Conservation (phyloP, 192 early-diverging fungal species). For the Entomortierella lignicola region DNA sequence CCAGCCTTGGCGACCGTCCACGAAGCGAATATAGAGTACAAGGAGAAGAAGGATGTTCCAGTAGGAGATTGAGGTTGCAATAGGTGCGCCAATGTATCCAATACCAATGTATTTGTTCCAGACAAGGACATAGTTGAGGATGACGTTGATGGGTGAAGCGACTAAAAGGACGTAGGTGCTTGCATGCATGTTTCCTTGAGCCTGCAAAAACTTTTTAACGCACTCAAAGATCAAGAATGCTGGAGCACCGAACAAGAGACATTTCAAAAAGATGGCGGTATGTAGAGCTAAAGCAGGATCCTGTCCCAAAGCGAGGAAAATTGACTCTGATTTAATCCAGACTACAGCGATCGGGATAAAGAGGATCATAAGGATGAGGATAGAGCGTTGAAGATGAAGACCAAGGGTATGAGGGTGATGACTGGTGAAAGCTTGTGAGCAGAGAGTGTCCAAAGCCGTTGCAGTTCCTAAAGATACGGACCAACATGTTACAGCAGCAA, state of each 20-base stretch:
- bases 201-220: conserved; percentile 87
- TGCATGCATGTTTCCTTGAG: conserved; percentile 91
- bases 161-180: conserved; percentile 78
- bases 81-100: conserved; percentile 87
- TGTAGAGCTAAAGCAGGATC: conserved; percentile 74
- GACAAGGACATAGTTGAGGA: conserved; percentile 84
- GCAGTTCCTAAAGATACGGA: conserved; percentile 76
- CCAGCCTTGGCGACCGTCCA: conserved; percentile 82
- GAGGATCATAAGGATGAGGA: conserved; percentile 78
- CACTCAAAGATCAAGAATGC: conserved; percentile 87
- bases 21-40: conserved; percentile 70
- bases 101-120: conserved; percentile 73
- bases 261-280: conserved; percentile 74
- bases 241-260: conserved; percentile 76
- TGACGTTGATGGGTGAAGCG: conserved; percentile 76
- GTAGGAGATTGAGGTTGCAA: conserved; percentile 82
- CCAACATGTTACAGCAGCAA: conserved; percentile 74
- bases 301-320: conserved; percentile 82
- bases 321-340: conserved; percentile 72
- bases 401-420: conserved; percentile 75
- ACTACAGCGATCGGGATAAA: conserved; percentile 77
- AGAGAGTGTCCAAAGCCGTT: conserved; percentile 82
- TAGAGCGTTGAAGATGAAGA: conserved; percentile 82
- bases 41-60: conserved; percentile 78
- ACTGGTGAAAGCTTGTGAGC: conserved; percentile 78